A percentile compares a stretch with the other conserved stretches of the same genome.
These are phyloP conservation scores for Gymnopilus dilepis DNA, from an alignment of 768 basidiomycete genomes.

Conservation along the genomic window DNA sequence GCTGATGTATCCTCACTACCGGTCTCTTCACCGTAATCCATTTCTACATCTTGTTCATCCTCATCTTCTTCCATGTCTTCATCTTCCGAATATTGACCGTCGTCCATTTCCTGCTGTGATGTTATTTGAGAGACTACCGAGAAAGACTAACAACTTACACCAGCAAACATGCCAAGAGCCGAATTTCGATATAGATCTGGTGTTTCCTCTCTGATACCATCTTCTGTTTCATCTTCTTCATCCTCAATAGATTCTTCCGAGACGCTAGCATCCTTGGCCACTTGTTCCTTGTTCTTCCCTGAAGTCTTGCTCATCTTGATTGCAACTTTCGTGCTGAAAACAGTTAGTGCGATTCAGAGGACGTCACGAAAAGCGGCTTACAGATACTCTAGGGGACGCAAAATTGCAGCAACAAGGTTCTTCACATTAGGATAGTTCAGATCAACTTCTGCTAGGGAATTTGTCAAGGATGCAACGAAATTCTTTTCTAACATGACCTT, in stretches of 20 bases:
- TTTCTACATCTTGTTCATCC: slow-evolving; percentile 86
- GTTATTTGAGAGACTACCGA: slow-evolving; percentile 17
- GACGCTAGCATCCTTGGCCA: slow-evolving; percentile 50
- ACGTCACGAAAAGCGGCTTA: slow-evolving; percentile 42
- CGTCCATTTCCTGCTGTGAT: slow-evolving; percentile 79
- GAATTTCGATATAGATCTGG: slow-evolving; percentile 97
- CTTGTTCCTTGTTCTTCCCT: slow-evolving; percentile 69
- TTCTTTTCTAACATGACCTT: slow-evolving; percentile 99
- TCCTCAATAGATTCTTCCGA: slow-evolving; percentile 60
- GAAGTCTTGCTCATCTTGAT: slow-evolving; percentile 94
- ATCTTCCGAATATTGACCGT: slow-evolving; percentile 67
- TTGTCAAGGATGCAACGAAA: slow-evolving; percentile 88
- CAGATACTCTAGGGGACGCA: slow-evolving; percentile 91
- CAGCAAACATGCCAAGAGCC: slow-evolving; percentile 93
- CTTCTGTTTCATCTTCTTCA: slow-evolving; percentile 58
- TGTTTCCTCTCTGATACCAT: slow-evolving; percentile 73
- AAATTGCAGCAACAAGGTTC: slow-evolving; percentile 81
- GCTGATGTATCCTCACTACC: slow-evolving; percentile 83
- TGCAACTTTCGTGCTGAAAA: slow-evolving; percentile 85
- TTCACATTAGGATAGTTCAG: slow-evolving; percentile 94
- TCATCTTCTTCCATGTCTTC: slow-evolving; percentile 85
- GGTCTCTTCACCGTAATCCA: slow-evolving; percentile 86
- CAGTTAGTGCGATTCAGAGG: slow-evolving; percentile 15
- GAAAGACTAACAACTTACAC: slow-evolving; percentile 56
- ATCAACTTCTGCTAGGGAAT: slow-evolving; percentile 89